Evolutionary conservation across 1,284 basidiomycete species (phyloP).

Genomic region (Ustilago trichophora): DNA sequence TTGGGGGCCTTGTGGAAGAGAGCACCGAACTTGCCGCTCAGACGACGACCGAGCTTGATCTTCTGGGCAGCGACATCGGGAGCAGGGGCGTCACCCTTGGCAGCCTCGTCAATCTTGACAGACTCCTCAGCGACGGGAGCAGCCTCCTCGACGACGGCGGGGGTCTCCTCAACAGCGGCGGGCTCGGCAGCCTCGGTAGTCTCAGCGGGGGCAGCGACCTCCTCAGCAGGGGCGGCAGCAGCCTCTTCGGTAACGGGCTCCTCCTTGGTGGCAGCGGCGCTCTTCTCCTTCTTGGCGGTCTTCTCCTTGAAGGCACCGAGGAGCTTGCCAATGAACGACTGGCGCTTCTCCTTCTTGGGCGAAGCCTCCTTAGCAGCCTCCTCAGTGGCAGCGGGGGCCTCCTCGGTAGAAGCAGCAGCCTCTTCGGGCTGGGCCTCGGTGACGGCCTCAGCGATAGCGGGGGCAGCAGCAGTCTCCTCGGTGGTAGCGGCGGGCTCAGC

Average conservation of each 20-base stretch:
- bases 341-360: constrained; percentile 62
- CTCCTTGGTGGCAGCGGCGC: constrained; percentile 32
- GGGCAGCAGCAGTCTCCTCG: constrained; percentile 30
- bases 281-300: constrained; percentile 49
- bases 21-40: constrained; percentile 55
- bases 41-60: constrained; percentile 56
- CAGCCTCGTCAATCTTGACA: constrained; percentile 57
- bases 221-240: constrained; percentile 29
- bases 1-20: constrained; percentile 56
- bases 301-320: constrained; percentile 54
- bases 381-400: constrained; percentile 17
- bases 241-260: constrained; percentile 34
- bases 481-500: constrained; percentile 20
- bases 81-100: constrained; percentile 50
- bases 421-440: constrained; percentile 14
- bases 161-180: constrained; percentile 18
- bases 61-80: constrained; percentile 50
- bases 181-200: constrained; percentile 26
- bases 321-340: constrained; percentile 51
- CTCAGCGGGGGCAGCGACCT: constrained; percentile 25
- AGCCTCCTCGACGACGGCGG: constrained; percentile 22
- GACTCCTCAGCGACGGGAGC: constrained; percentile 23
- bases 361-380: constrained; percentile 45
- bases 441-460: constrained; percentile 19
- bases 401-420: too few relatives aligned